Conservation (phyloP, 768 basidiomycete genomes). For the Pulveroboletus ravenelii region DNA sequence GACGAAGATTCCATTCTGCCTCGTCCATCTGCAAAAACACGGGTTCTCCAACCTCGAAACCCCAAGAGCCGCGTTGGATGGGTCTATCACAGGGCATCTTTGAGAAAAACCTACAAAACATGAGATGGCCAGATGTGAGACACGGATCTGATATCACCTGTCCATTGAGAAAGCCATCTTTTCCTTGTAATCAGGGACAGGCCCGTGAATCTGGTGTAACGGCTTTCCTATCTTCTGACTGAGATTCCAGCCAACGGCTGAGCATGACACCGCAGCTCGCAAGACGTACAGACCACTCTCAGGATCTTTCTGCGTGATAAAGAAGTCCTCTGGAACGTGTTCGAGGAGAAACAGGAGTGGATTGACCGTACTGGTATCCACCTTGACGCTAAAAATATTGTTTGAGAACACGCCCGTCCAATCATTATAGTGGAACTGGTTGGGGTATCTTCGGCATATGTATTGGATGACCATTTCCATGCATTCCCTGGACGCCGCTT, state of each 20-base stretch:
- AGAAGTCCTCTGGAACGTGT: slow-evolving; percentile 50
- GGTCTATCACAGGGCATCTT: slow-evolving; percentile 45
- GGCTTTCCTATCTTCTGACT: slow-evolving; percentile 44
- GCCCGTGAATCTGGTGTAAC: slow-evolving; percentile 42
- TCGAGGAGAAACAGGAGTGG: slow-evolving; percentile 45
- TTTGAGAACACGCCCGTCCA: slow-evolving; percentile 39
- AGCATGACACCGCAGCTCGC: slow-evolving; percentile 43
- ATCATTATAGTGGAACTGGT: slow-evolving; percentile 40
- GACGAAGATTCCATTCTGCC: slow-evolving; percentile 33
- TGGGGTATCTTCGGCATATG: slow-evolving; percentile 53
- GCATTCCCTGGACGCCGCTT: slow-evolving; percentile 46
- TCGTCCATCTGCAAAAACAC: slow-evolving; percentile 41
- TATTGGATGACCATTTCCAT: slow-evolving; percentile 55
- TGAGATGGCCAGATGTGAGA: neutral
- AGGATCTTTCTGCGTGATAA: slow-evolving; percentile 39
- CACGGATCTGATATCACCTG: slow-evolving; percentile 29
- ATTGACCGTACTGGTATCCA: slow-evolving; percentile 26
- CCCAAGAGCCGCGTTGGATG: slow-evolving; percentile 52
- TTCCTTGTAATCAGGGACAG: slow-evolving; percentile 47
- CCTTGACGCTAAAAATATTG: slow-evolving; percentile 34
- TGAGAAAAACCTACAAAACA: slow-evolving; percentile 38
- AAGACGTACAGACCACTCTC: slow-evolving; percentile 41
- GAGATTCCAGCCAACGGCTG: slow-evolving; percentile 48
- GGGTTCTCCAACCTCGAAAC: slow-evolving; percentile 46
- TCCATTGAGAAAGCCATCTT: slow-evolving; percentile 48